Conservation (phyloP, 2,329 filamentous ascomycete genomes). For the Pseudogymnoascus verrucosus region DNA sequence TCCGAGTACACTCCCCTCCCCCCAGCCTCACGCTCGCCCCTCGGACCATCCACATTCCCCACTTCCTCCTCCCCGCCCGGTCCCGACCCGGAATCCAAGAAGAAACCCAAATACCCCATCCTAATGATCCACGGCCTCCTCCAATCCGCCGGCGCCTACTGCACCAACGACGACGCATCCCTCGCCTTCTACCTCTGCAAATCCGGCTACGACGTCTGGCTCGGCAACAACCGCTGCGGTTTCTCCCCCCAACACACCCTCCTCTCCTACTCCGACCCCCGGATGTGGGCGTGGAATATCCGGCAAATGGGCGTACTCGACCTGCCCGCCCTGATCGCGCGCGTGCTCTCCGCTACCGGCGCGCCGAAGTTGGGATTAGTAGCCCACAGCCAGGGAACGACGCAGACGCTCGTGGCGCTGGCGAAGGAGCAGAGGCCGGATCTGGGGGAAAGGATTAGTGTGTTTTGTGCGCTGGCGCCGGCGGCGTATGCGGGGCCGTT, state of each 20-base stretch:
- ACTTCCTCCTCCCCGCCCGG: slow-evolving; percentile 22
- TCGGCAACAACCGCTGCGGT: slow-evolving; percentile 88
- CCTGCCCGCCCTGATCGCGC: slow-evolving; percentile 69
- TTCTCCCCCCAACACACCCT: slow-evolving; percentile 69
- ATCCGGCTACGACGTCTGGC: slow-evolving; percentile 88
- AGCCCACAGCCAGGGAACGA: slow-evolving; percentile 86
- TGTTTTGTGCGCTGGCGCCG: slow-evolving; percentile 86
- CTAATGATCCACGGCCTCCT: slow-evolving; percentile 82
- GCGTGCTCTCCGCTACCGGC: slow-evolving; percentile 73
- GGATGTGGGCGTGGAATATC: slow-evolving; percentile 97
- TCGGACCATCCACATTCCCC: slow-evolving; percentile 55
- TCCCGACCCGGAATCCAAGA: slow-evolving; percentile 16
- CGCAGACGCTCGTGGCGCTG: slow-evolving; percentile 77
- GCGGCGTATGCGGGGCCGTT: slow-evolving; percentile 84
- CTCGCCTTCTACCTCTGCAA: slow-evolving; percentile 90
- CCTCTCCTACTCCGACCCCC: slow-evolving; percentile 65
- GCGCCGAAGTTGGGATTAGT: slow-evolving; percentile 78
- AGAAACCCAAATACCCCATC: slow-evolving; percentile 66
- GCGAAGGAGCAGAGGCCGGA: slow-evolving; percentile 86
- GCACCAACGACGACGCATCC: slow-evolving; percentile 80
- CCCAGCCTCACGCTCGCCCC: slow-evolving; percentile 41
- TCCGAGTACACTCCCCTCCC: slow-evolving; percentile 54
- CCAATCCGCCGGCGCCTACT: slow-evolving; percentile 82
- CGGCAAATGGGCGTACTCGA: slow-evolving; percentile 89
- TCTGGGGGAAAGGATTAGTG: slow-evolving; percentile 70